These are phyloP conservation scores for Xenosphaeropsis pyriputrescens DNA, from an alignment of 2,329 filamentous ascomycete species.

Conservation along the genomic window DNA sequence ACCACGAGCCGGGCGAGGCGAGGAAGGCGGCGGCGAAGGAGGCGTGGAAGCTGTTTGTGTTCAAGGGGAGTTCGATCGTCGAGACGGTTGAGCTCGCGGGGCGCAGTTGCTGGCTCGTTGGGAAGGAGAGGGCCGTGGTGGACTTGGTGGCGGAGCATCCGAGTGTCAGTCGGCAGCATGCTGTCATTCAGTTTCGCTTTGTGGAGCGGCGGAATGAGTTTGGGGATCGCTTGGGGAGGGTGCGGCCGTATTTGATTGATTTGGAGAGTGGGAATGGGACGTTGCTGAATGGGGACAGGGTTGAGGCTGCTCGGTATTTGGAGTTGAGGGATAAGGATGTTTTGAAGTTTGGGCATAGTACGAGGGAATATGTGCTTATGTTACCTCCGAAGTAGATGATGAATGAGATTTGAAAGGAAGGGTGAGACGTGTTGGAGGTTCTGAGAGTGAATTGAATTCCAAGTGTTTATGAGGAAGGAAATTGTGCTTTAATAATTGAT, in stretches of 20 bases:
- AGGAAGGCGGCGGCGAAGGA: constrained; percentile 71
- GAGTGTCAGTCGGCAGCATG: constrained; percentile 90
- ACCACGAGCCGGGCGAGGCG: constrained; percentile 87
- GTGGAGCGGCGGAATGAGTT: constrained; percentile 74
- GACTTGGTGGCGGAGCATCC: constrained; percentile 81
- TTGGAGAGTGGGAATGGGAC: constrained; percentile 90
- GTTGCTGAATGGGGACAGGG: constrained; percentile 56
- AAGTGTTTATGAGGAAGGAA: too few species aligned
- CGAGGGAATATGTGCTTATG: constrained; percentile 93
- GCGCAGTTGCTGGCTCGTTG: constrained; percentile 83
- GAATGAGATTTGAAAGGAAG: too few species aligned
- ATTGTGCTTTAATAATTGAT: too few species aligned
- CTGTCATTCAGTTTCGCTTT: constrained; percentile 84
- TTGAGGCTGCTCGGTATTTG: constrained; percentile 67
- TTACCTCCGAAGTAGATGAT: constrained; percentile 37
- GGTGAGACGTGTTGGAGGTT: too few species aligned
- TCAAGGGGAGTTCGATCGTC: constrained; percentile 68
- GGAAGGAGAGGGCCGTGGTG: constrained; percentile 64
- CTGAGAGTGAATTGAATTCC: too few species aligned
- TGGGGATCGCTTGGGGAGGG: constrained; percentile 66
- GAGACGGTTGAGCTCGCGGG: constrained; percentile 66
- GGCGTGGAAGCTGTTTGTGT: constrained; percentile 82
- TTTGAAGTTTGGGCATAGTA: constrained; percentile 73
- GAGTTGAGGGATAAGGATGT: constrained; percentile 85
- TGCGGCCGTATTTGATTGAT: constrained; percentile 84